A percentile compares a stretch with the other conserved stretches of the same genome.
phyloP scores from a whole-genome alignment of 202 grass and related monocot species.

The Carex arenaria region DNA sequence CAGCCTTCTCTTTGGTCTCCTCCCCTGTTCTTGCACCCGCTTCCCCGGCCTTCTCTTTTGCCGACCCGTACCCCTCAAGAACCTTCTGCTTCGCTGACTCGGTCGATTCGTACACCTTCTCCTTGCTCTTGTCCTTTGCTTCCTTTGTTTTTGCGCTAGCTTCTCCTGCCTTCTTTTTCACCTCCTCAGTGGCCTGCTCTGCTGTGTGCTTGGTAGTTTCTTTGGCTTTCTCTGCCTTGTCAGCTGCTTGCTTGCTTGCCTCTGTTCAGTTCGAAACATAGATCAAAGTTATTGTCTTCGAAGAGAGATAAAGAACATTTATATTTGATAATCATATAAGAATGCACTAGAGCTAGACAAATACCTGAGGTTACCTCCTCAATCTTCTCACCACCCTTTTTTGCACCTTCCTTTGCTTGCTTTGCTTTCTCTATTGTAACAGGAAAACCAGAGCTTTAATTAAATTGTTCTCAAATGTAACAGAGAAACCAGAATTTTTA shows the following conservation, averaged over 20 bases:
- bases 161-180: constrained; percentile 35
- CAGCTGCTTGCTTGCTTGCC: constrained; percentile 21
- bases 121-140: constrained; percentile 17
- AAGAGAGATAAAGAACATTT: not conserved
- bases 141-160: constrained; percentile 23
- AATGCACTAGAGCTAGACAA: not conserved
- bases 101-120: constrained; percentile 28
- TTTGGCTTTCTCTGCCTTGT: constrained; percentile 34
- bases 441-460: not conserved
- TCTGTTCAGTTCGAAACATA: constrained; percentile 24
- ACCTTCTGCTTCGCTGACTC: constrained; percentile 37
- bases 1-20: constrained; percentile 28
- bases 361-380: constrained; percentile 24
- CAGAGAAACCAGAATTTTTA: not conserved
- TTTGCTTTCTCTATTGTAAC: constrained; percentile 5
- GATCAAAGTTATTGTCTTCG: not conserved
- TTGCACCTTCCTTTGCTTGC: constrained; percentile 5
- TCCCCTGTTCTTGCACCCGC: constrained; percentile 27
- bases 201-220: constrained; percentile 29
- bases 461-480: constrained; percentile 1
- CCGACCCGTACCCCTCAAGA: constrained; percentile 31
- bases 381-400: constrained; percentile 23
- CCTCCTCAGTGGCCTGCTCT: constrained; percentile 16
- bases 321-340: not conserved
- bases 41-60: constrained; percentile 36